Conservation (phyloP, 2,329 filamentous ascomycete species). For the Scedosporium dehoogii region DNA sequence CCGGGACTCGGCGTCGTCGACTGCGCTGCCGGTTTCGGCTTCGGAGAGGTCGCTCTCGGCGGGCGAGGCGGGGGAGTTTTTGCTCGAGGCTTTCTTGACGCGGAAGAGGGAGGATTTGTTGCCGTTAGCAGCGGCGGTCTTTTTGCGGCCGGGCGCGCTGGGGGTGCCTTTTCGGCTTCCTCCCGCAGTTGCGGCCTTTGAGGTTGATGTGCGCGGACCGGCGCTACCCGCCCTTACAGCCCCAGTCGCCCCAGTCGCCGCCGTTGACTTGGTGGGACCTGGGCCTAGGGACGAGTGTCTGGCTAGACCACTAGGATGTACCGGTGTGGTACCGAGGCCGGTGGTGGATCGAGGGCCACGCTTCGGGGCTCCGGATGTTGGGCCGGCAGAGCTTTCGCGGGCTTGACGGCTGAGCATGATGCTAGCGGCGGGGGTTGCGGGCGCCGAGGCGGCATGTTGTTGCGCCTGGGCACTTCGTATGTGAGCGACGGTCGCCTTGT, state of each 20-base stretch:
- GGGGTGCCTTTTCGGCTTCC: slow-evolving; percentile 39
- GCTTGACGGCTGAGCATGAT: slow-evolving; percentile 48
- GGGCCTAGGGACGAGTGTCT: slow-evolving; percentile 54
- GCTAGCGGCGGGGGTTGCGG: slow-evolving; percentile 49
- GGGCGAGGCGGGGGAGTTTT: slow-evolving; percentile 49
- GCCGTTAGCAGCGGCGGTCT: slow-evolving; percentile 27
- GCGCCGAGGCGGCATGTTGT: slow-evolving; percentile 44
- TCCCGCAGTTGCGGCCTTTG: slow-evolving; percentile 31
- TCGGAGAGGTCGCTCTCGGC: slow-evolving; percentile 58
- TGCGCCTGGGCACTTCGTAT: slow-evolving; percentile 40
- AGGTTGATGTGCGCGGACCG: slow-evolving; percentile 41
- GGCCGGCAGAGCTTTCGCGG: slow-evolving; percentile 49
- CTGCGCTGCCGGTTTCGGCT: slow-evolving; percentile 44
- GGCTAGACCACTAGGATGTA: slow-evolving; percentile 47
- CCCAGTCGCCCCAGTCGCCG: slow-evolving; percentile 20
- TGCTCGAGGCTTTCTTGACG: slow-evolving; percentile 47
- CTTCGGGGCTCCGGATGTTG: slow-evolving; percentile 38
- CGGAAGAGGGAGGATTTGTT: slow-evolving; percentile 51
- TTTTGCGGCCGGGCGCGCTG: slow-evolving; percentile 33
- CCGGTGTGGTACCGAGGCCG: slow-evolving; percentile 35
- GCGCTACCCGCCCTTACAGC: slow-evolving; percentile 46
- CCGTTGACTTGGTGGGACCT: slow-evolving; percentile 44
- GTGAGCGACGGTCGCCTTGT: slow-evolving; percentile 34
- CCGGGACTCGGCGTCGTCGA: slow-evolving; percentile 27
- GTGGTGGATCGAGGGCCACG: slow-evolving; percentile 38